These are phyloP conservation scores for Thraustochytrium sp. DNA, from an alignment of 352 stramenopile species.

Conservation along the genomic window DNA sequence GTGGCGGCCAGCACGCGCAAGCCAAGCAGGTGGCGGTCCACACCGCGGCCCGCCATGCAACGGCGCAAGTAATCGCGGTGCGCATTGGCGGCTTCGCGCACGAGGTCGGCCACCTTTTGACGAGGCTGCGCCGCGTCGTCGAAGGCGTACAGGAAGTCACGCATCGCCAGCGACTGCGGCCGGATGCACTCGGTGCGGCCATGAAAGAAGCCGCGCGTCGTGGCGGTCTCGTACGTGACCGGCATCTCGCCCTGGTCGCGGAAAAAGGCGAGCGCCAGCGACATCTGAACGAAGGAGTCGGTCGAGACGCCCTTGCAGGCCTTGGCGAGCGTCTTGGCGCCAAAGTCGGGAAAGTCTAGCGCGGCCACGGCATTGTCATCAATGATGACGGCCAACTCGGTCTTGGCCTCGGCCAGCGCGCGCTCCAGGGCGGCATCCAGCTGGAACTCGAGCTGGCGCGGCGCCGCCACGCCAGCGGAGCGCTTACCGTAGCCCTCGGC, in stretches of 20 bases:
- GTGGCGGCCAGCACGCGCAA: background rate
- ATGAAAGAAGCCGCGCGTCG: slow-evolving; percentile 78
- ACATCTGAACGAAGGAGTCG: slow-evolving; percentile 84
- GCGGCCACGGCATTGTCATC: background rate
- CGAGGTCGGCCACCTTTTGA: slow-evolving; percentile 5
- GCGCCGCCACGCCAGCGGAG: background rate
- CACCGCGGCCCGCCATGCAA: slow-evolving; percentile 35
- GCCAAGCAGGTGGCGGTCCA: slow-evolving; percentile 25
- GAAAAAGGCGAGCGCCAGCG: slow-evolving; percentile 77
- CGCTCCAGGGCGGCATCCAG: background rate
- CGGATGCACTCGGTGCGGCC: slow-evolving; percentile 85
- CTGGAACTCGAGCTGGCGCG: slow-evolving; percentile 1
- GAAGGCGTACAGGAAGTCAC: slow-evolving; percentile 12
- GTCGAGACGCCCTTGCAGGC: slow-evolving; percentile 44
- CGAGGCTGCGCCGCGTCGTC: background rate
- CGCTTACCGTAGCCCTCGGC: background rate
- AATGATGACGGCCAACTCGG: background rate
- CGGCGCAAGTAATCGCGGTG: slow-evolving; percentile 29
- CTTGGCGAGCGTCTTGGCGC: background rate
- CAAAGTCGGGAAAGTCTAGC: slow-evolving; percentile 14
- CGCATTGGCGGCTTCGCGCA: background rate
- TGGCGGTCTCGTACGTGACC: slow-evolving; percentile 82
- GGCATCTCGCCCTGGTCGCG: slow-evolving; percentile 65
- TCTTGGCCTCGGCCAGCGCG: background rate
- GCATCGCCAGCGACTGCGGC: slow-evolving; percentile 30